A percentile compares a stretch with the other conserved stretches of the same genome.
Evolutionary conservation across 139 green algal genomes (phyloP).

Genomic region (Tetradesmus obliquus): DNA sequence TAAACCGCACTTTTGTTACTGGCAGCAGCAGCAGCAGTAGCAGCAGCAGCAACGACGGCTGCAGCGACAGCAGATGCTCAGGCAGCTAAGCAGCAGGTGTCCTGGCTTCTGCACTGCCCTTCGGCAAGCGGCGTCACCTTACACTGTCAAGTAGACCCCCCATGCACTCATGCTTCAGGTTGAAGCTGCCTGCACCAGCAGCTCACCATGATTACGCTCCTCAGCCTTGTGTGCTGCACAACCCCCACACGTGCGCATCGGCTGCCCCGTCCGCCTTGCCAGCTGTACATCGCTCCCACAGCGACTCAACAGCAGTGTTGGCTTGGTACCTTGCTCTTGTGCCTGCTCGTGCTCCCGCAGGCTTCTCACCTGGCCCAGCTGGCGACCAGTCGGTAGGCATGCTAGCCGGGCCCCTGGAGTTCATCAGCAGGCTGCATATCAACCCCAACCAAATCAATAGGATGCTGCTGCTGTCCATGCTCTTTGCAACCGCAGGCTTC

Average conservation of each 20-base stretch:
- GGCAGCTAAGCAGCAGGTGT: neutral
- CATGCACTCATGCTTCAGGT: neutral
- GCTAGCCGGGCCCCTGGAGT: conserved; percentile 73
- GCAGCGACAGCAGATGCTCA: neutral
- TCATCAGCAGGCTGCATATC: conserved; percentile 54
- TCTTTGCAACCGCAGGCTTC: conserved; percentile 37
- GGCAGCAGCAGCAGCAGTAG: neutral
- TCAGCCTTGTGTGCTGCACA: neutral
- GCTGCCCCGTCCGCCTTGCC: neutral
- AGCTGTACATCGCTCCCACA: neutral
- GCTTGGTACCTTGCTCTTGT: neutral
- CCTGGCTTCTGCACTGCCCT: neutral
- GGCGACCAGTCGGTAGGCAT: conserved; percentile 75
- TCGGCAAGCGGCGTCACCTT: neutral
- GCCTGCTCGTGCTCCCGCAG: neutral
- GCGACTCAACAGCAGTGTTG: neutral
- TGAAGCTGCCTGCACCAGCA: neutral
- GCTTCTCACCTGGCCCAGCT: conserved; percentile 66
- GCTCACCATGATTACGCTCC: neutral
- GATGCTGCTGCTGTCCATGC: neutral
- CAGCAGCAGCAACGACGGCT: neutral
- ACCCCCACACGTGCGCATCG: neutral
- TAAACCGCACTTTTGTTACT: neutral
- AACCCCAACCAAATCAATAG: neutral
- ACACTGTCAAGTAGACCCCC: neutral